Evolutionary conservation across 1,139 yeast species (phyloP), one percentile per base, ranked within the genome.

Genomic region (Nakaseomyces bracarensis): DNA sequence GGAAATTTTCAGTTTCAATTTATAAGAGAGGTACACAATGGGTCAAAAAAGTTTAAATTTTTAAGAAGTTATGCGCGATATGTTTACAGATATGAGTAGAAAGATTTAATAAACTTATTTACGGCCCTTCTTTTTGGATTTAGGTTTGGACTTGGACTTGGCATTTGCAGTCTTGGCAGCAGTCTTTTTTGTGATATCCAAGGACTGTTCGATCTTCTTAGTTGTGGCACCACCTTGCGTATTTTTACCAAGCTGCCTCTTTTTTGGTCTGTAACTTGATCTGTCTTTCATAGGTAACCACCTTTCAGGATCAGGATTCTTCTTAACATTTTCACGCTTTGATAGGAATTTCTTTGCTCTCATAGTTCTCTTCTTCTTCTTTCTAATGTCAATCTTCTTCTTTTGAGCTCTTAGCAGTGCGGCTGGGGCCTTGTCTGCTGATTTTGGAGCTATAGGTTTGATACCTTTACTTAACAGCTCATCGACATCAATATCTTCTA

Each of bases 221-320:
- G 77, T 89, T 44, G 77, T 70, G 0, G 73, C 71, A 40, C 93
- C 93, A 46, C 94, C 93, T 55, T 82, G 87, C 0, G 83, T 74
- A 31, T 65, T 68, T 53, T 69, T 74, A 18, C 49, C 40, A 37
- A 55, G 61, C 47, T 75, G 74, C 59, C 77, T 79, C 58, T 68
- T 68, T 55, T 82, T 80, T 15, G 94, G 86, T 61, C 77, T 84
- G 66, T 83, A 87, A 52, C 80, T 78, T 5, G 87, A 75, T 62
- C 97, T 75, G 59, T 87, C 91, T 56, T 79, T 81, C 72, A 83
- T 58, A 23, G 96, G 95, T 42, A 87, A 65, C 97, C 97, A 89
- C 66, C 96, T 78, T 61, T 89, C 96, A 8, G 74, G 73, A 52
- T 79, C 82, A 1, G 75, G 68, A 15, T 55, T 51, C 42, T 59